Conservation (phyloP, 306 rosid genomes). For the Ormosia emarginata region DNA sequence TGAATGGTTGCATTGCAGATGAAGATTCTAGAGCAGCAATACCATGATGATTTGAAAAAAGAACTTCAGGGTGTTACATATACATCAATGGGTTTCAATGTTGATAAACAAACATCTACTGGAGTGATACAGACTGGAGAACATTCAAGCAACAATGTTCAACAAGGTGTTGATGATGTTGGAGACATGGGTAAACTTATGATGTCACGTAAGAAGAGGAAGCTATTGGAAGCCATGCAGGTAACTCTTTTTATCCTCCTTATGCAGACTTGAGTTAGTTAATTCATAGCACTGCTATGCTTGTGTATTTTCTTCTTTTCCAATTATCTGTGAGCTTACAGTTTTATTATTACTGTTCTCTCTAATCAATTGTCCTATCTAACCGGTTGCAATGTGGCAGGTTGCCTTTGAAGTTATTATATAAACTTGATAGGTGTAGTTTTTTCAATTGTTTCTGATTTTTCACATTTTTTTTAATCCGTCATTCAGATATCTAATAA, state of each 20-base stretch:
- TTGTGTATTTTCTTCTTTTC: not conserved
- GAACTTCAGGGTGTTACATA: constrained; percentile 53
- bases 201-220: constrained; percentile 61
- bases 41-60: constrained; percentile 71
- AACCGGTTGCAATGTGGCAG: not conserved
- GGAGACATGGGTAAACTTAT: constrained; percentile 31
- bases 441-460: not conserved
- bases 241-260: constrained; percentile 27
- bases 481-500: constrained; percentile 53
- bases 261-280: not conserved
- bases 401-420: not conserved
- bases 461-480: not conserved
- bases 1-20: constrained; percentile 50
- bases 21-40: constrained; percentile 62
- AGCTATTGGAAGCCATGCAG: constrained; percentile 60
- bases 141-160: constrained; percentile 34
- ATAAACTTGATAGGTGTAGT: not conserved
- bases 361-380: not conserved
- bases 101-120: constrained; percentile 37
- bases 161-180: constrained; percentile 39
- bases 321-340: not conserved
- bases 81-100: constrained; percentile 34
- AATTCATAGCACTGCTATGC: not conserved
- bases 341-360: not conserved
- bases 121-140: constrained; percentile 34